These are phyloP conservation scores for Eucalyptus tenuipes DNA, from an alignment of 345 rosid genomes.

Conservation along the genomic window DNA sequence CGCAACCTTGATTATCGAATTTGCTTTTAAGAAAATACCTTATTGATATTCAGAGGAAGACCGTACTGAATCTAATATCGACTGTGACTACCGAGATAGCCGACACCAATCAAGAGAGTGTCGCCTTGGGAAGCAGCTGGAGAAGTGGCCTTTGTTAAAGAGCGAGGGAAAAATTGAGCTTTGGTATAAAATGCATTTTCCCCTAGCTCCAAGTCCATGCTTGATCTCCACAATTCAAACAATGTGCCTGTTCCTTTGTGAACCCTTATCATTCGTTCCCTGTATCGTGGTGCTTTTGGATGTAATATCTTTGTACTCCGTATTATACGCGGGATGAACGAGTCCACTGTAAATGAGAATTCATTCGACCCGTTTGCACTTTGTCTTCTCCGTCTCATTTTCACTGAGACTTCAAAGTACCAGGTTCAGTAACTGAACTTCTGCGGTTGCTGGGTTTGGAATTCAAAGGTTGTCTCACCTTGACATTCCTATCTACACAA, in stretches of 20 bases:
- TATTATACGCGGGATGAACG: neutral
- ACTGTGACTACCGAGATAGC: constrained; percentile 24
- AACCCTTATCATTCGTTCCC: neutral
- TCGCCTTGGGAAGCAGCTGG: constrained; percentile 8
- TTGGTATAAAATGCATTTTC: neutral
- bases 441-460: neutral
- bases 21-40: neutral
- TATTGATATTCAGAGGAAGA: constrained; percentile 21
- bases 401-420: neutral
- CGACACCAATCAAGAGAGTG: constrained; percentile 39
- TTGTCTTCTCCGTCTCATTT: neutral
- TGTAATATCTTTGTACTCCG: neutral
- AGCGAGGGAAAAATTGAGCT: neutral
- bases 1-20: neutral
- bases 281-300: neutral
- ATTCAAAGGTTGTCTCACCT: neutral
- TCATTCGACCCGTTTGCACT: neutral
- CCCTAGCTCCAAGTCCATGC: neutral
- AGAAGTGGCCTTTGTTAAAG: constrained; percentile 48
- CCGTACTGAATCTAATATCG: constrained; percentile 23
- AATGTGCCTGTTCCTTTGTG: neutral
- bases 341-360: neutral
- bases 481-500: neutral
- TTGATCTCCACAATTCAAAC: neutral
- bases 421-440: neutral